phyloP scores from a whole-genome alignment of 331 rosid species.

The Malus hybrid region DNA sequence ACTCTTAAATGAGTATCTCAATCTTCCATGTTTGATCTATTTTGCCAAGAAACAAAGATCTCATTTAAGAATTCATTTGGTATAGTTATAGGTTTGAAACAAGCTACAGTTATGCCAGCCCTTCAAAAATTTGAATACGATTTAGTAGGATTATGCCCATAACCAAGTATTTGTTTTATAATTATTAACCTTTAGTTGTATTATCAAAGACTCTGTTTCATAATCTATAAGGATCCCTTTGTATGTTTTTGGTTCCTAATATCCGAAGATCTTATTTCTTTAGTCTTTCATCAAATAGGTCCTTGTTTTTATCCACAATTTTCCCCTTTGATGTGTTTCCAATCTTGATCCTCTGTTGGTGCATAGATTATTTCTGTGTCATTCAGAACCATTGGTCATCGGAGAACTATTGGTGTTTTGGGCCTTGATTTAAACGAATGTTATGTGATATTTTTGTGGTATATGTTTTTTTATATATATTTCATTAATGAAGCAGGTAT shows the following conservation, averaged over 20 bases:
- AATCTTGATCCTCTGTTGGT: background rate
- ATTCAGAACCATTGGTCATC: background rate
- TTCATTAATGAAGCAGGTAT: slow-evolving; percentile 37
- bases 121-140: background rate
- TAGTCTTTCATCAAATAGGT: background rate
- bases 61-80: background rate
- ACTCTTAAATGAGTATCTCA: background rate
- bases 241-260: background rate
- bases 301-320: background rate
- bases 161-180: background rate
- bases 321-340: background rate
- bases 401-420: background rate
- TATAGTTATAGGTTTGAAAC: background rate
- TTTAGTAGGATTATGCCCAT: background rate
- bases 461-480: background rate
- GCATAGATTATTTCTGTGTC: background rate
- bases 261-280: background rate
- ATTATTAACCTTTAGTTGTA: background rate
- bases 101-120: background rate
- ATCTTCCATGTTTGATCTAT: background rate
- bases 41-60: background rate
- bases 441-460: background rate
- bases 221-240: background rate
- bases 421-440: background rate
- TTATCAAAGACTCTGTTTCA: background rate